Evolutionary conservation across 257 asterid genomes (phyloP).

Genomic region (Solanum pinnatisectum): DNA sequence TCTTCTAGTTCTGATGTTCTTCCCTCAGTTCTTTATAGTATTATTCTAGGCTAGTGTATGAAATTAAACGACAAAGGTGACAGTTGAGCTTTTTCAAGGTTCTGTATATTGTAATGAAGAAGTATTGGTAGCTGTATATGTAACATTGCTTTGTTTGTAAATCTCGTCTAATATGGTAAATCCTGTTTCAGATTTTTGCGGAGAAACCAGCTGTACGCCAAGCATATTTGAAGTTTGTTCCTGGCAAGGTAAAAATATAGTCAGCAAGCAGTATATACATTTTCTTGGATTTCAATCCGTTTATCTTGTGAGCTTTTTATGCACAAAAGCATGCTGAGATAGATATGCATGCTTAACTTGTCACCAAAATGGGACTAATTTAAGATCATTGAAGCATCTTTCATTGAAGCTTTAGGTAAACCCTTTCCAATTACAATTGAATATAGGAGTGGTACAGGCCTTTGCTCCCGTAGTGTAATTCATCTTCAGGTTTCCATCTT

Average conservation of each 20-base stretch:
- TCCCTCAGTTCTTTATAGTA: background rate
- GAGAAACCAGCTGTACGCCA: constrained; percentile 99
- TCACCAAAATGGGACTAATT: background rate
- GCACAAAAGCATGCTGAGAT: background rate
- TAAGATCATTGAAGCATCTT: background rate
- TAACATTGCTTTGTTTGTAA: background rate
- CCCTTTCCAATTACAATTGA: background rate
- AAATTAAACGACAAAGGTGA: background rate
- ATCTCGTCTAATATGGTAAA: background rate
- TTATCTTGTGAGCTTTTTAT: background rate
- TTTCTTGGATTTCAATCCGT: background rate
- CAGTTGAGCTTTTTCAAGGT: background rate
- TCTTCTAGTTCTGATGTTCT: background rate
- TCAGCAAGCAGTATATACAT: background rate
- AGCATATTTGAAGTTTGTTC: constrained; percentile 86
- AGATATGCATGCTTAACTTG: background rate
- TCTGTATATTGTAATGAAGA: background rate
- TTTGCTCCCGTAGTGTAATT: background rate
- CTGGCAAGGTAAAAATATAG: constrained; percentile 51
- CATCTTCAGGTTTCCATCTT: background rate
- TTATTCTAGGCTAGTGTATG: background rate
- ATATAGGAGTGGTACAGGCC: background rate
- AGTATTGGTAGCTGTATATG: background rate
- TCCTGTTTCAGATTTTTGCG: constrained; percentile 68
- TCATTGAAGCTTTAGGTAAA: background rate